phyloP scores from a whole-genome alignment of 2,329 filamentous ascomycete genomes.

The Penicillium brevicompactum region DNA sequence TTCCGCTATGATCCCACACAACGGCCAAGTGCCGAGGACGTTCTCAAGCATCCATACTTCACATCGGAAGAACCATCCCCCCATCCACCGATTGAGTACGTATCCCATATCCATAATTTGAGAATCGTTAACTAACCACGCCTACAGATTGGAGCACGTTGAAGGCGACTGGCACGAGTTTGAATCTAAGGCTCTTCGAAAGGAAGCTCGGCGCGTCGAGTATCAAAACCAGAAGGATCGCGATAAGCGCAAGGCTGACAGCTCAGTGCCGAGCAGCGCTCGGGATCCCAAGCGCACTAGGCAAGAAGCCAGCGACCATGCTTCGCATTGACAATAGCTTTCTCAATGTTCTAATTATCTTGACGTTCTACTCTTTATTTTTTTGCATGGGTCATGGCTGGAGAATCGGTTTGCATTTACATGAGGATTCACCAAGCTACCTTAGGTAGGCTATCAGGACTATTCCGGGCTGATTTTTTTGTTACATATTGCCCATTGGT shows the following conservation, averaged over 20 bases:
- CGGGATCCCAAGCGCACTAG: conserved; percentile 44
- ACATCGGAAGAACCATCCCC: conserved; percentile 75
- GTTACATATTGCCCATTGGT: conserved; percentile 20
- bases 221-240: conserved; percentile 48
- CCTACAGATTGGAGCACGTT: conserved; percentile 68
- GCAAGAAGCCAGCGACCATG: conserved; percentile 29
- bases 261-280: conserved; percentile 36
- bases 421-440: conserved; percentile 8
- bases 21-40: conserved; percentile 79
- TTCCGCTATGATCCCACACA: conserved; percentile 86
- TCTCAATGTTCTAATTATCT: conserved; percentile 1
- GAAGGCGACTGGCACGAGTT: conserved; percentile 99
- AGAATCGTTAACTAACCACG: conserved; percentile 4
- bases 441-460: neutral
- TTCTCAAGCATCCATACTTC: conserved; percentile 88
- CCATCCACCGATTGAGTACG: conserved; percentile 78
- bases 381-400: conserved; percentile 14
- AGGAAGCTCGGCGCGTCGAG: conserved; percentile 63
- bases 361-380: conserved; percentile 6
- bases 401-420: conserved; percentile 19
- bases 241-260: conserved; percentile 50
- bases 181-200: conserved; percentile 90
- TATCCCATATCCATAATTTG: conserved; percentile 25
- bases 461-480: conserved; percentile 16
- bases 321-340: neutral